phyloP scores from a whole-genome alignment of 345 rosid species.

The Combretum micranthum region DNA sequence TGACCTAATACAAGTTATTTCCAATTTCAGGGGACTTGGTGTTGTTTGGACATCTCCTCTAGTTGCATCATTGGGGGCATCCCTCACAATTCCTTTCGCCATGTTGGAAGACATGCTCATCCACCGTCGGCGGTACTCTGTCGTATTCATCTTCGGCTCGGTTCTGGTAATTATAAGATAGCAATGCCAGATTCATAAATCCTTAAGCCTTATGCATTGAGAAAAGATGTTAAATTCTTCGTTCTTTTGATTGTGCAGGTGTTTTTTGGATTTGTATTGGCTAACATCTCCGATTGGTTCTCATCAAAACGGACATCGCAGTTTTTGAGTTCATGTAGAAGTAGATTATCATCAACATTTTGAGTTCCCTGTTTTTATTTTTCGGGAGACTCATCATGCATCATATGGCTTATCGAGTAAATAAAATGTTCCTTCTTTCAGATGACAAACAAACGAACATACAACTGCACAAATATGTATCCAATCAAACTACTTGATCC shows the following conservation, averaged over 20 bases:
- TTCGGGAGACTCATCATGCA: too few relatives aligned
- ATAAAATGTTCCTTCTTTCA: too few relatives aligned
- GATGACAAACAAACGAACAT: too few relatives aligned
- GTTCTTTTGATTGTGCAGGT: constrained; percentile 13
- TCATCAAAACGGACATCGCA: constrained; percentile 11
- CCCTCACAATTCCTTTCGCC: constrained; percentile 38
- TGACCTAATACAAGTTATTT: too few relatives aligned
- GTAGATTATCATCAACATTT: background rate
- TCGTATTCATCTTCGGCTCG: constrained; percentile 24
- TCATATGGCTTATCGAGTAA: too few relatives aligned
- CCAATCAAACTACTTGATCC: too few relatives aligned
- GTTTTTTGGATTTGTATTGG: constrained; percentile 29
- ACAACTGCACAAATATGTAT: too few relatives aligned
- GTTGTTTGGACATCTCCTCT: constrained; percentile 42
- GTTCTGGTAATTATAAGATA: constrained; percentile 16
- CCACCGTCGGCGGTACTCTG: constrained; percentile 28
- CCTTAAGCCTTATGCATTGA: background rate
- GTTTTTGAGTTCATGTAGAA: background rate
- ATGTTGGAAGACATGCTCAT: constrained; percentile 37
- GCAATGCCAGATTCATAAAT: background rate
- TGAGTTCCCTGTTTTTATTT: too few relatives aligned
- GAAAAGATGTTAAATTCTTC: background rate
- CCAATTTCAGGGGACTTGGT: constrained; percentile 25
- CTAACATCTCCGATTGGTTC: constrained; percentile 27
- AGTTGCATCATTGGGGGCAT: constrained; percentile 35